Base-by-base conservation (phyloP, 1,284 basidiomycete species). In the Cryptococcus sp. region DNA sequence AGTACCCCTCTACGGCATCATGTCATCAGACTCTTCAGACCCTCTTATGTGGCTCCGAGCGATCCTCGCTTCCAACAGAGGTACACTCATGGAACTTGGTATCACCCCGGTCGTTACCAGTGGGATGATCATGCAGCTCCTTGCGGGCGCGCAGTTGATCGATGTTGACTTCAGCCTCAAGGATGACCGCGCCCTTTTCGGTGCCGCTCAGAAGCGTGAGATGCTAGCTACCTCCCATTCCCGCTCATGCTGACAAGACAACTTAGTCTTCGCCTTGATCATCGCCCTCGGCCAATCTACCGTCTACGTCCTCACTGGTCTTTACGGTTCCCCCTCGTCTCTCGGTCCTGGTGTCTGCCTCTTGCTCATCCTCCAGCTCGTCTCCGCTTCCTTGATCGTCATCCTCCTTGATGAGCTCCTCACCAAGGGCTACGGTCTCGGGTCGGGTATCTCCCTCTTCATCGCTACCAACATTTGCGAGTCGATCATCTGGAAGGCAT, bases 381-480 rank as follows among this genome's bases (percentile, higher is more conserved):
- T 97, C 69, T 88, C 90, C 54, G 93, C 95, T 17, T 87, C 93
- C 45, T 87, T 99, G 67, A 96, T 99, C 79, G 95, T 98, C 78
- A 94, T 97, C 71, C 87, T 99, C 63, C 90, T 99, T 69, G 95
- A 98, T 76, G 95, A 99, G 81, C 90, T 99, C 59, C 89, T 99
- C 61, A 94, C 97, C 75, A 99, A 98, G 80, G 95, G 95, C 55
- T 98, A 99, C 80, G 95, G 95, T 78, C 90, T 99, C 60, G 95
- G 95, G 57, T 96, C 93, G 2, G 95, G 95, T 72, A 97, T 99
- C 80, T 96, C 94, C 58, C 88, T 98, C 63, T 99, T 98, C 85
- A 97, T 98, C 70, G 95, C 95, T 5, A 98, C 95, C 81, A 99
- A 98, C 85, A 97, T 98, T 69, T 99, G 96, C 81, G 95, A 99